Evolutionary conservation across 345 rosid genomes (phyloP).

Genomic region (Corchorus capsularis): DNA sequence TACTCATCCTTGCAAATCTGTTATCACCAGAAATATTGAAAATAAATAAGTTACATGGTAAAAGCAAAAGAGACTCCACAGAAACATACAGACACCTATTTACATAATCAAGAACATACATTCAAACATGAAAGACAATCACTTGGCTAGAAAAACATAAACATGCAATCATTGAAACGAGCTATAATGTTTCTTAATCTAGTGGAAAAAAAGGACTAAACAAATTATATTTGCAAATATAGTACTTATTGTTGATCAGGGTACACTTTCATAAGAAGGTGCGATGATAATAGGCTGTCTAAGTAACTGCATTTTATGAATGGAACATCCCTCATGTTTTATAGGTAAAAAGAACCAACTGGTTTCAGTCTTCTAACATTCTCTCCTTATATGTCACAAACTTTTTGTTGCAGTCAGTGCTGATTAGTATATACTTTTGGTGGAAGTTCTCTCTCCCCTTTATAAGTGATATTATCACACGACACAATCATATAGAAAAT

Average conservation of each 20-base stretch:
- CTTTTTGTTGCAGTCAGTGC: not conserved
- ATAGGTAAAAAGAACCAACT: not conserved
- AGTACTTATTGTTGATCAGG: not conserved
- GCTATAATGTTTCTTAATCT: not conserved
- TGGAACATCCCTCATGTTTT: not conserved
- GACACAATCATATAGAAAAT: not conserved
- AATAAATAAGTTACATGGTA: not conserved
- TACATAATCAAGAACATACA: not conserved
- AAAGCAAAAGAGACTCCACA: constrained; percentile 17
- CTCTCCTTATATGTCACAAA: not conserved
- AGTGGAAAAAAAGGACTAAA: not conserved
- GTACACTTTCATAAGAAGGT: not conserved
- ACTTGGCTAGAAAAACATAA: not conserved
- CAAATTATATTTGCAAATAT: not conserved
- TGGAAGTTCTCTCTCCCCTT: not conserved
- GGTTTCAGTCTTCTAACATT: not conserved
- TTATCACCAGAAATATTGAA: constrained; percentile 15
- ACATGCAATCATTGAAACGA: not conserved
- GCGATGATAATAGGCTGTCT: not conserved
- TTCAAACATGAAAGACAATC: not conserved
- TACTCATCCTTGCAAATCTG: constrained; percentile 94
- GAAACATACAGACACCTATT: not conserved
- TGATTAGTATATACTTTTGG: not conserved
- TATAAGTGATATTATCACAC: not conserved
- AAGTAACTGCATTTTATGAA: not conserved